phyloP scores from a whole-genome alignment of 2,329 filamentous ascomycete species.

The Hypoxylon sp. region DNA sequence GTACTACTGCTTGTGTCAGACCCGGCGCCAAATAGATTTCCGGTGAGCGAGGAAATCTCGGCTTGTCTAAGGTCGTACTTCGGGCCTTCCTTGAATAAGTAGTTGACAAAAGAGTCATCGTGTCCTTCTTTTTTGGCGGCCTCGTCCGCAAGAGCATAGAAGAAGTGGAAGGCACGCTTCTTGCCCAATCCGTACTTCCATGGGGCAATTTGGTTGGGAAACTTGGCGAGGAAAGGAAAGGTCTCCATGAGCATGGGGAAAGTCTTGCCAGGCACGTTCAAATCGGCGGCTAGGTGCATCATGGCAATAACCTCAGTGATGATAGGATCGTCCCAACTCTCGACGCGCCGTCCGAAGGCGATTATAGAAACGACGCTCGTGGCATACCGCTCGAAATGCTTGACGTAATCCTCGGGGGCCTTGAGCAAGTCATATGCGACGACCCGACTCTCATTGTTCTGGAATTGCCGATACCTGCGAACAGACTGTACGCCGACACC shows the following conservation, averaged over 20 bases:
- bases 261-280: conserved; percentile 67
- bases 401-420: conserved; percentile 64
- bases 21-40: conserved; percentile 65
- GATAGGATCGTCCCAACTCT: conserved; percentile 67
- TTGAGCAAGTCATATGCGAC: conserved; percentile 66
- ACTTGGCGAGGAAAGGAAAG: conserved; percentile 64
- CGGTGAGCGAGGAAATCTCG: conserved; percentile 64
- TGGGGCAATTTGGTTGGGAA: conserved; percentile 65
- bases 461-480: conserved; percentile 66
- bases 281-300: conserved; percentile 70
- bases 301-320: conserved; percentile 72
- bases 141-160: conserved; percentile 67
- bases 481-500: conserved; percentile 70
- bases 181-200: conserved; percentile 66
- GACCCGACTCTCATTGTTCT: conserved; percentile 71
- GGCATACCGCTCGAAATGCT: conserved; percentile 68
- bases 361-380: conserved; percentile 70
- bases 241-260: conserved; percentile 72
- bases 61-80: conserved; percentile 62
- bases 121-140: conserved; percentile 58
- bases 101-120: conserved; percentile 61
- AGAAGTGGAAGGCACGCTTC: conserved; percentile 65
- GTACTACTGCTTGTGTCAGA: conserved; percentile 66
- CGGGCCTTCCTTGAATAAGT: conserved; percentile 63
- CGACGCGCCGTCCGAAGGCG: conserved; percentile 69